These are phyloP conservation scores for Excoecaria cochinchinensis DNA, from an alignment of 345 rosid genomes.

Conservation along the genomic window DNA sequence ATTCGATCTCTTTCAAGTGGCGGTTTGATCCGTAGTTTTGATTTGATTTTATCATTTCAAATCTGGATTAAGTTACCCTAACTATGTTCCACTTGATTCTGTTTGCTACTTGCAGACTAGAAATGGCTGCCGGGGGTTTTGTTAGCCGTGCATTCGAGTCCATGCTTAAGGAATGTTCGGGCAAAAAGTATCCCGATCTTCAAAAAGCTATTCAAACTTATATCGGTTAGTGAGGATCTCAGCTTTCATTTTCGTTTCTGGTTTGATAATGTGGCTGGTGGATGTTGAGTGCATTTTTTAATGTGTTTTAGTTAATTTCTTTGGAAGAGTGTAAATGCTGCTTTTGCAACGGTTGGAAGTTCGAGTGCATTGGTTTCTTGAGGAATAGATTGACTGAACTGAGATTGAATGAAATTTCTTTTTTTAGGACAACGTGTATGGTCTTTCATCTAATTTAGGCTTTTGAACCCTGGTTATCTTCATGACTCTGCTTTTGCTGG, in stretches of 20 bases:
- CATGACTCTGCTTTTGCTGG: not conserved
- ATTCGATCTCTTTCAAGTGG: not conserved
- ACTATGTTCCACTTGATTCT: not conserved
- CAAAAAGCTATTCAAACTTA: conserved; percentile 76
- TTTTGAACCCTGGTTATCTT: not conserved
- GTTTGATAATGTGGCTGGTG: not conserved
- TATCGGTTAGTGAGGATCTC: conserved; percentile 46
- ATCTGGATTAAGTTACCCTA: conserved; percentile 1
- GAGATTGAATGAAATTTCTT: not conserved
- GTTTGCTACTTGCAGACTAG: not conserved
- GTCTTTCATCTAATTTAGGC: not conserved
- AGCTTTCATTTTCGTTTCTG: not conserved
- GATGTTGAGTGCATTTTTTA: not conserved
- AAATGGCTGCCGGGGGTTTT: conserved; percentile 91
- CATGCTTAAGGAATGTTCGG: conserved; percentile 87
- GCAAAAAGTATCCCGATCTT: conserved; percentile 84
- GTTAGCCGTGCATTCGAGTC: conserved; percentile 90
- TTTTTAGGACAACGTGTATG: not conserved
- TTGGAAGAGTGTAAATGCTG: not conserved
- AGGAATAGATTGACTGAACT: not conserved
- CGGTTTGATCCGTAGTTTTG: not conserved
- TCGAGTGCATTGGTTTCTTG: not conserved
- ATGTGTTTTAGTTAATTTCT: not conserved
- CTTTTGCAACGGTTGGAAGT: not conserved
- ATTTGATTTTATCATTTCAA: not conserved